Conservation (phyloP, 2,329 filamentous ascomycete genomes). For the Xylaria sp. region DNA sequence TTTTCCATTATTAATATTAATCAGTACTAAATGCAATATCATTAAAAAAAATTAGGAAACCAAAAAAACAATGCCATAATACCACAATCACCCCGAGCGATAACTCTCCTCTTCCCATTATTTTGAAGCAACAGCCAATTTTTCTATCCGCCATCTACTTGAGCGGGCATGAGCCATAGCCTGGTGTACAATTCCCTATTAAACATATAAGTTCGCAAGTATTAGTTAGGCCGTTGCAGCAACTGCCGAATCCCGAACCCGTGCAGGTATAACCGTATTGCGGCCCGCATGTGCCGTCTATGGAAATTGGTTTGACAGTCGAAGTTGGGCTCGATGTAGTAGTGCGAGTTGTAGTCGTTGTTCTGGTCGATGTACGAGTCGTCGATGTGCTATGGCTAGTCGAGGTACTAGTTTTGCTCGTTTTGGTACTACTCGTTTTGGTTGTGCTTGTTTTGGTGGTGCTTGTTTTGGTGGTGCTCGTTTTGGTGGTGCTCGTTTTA, state of each 20-base stretch:
- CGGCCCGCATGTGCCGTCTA: conserved; percentile 41
- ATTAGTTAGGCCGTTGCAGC: conserved; percentile 36
- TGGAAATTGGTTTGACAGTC: conserved; percentile 34
- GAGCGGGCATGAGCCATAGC: conserved; percentile 36
- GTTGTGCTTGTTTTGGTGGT: conserved; percentile 15
- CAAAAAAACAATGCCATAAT: conserved; percentile 19
- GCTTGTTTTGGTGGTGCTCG: not conserved
- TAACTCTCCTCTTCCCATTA: not conserved
- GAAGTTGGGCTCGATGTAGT: conserved; percentile 36
- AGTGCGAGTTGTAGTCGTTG: conserved; percentile 31
- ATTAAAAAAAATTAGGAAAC: not conserved
- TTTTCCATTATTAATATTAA: conserved; percentile 12
- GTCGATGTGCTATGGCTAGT: conserved; percentile 33
- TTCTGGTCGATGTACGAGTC: conserved; percentile 38
- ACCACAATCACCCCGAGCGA: not conserved
- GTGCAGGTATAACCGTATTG: conserved; percentile 38
- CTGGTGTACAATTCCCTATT: conserved; percentile 37
- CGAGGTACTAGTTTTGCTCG: conserved; percentile 33
- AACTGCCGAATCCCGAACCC: conserved; percentile 37
- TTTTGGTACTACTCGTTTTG: conserved; percentile 32
- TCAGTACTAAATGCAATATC: conserved; percentile 3
- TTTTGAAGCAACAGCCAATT: not conserved
- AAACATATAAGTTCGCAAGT: conserved; percentile 39
- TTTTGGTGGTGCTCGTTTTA: conserved; percentile 34
- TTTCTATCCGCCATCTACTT: not conserved